Percentiles rank a stretch among this genome's conserved stretches.
Evolutionary conservation across 768 basidiomycete species (phyloP).

Genomic region (Coprinellus micaceus): DNA sequence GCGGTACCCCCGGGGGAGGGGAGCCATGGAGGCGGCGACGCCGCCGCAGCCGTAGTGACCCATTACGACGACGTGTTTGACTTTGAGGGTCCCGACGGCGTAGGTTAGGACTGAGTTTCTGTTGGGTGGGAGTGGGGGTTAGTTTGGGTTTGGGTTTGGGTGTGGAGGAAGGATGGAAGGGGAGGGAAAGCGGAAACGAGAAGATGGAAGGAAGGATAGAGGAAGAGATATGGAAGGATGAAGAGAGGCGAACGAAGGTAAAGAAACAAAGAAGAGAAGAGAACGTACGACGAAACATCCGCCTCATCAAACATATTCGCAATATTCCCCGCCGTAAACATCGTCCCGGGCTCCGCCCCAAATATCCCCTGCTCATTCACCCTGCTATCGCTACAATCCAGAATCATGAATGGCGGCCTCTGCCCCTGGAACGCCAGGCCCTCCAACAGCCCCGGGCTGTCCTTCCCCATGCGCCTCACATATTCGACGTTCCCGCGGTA

Average conservation of each 20-base stretch:
- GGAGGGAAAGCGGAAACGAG: too few relatives aligned
- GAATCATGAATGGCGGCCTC: slow-evolving; percentile 29
- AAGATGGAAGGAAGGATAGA: too few relatives aligned
- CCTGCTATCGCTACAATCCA: slow-evolving; percentile 31
- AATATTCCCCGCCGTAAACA: slow-evolving; percentile 32
- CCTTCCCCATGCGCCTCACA: slow-evolving; percentile 1
- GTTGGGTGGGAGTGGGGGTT: background rate
- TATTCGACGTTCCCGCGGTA: slow-evolving; percentile 13
- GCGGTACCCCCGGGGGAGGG: slow-evolving; percentile 7
- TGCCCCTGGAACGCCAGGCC: slow-evolving; percentile 16
- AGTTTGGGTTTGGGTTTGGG: background rate
- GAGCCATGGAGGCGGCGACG: slow-evolving; percentile 26
- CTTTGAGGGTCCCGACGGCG: slow-evolving; percentile 24
- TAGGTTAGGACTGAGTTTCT: slow-evolving; percentile 29
- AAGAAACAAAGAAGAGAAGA: background rate
- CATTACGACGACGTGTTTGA: slow-evolving; percentile 29
- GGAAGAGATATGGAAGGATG: background rate
- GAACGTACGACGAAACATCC: slow-evolving; percentile 26
- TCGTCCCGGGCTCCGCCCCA: slow-evolving; percentile 25
- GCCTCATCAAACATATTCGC: slow-evolving; percentile 29
- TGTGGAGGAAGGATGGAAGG: background rate
- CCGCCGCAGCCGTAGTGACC: slow-evolving; percentile 32
- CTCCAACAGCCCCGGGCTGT: slow-evolving; percentile 12
- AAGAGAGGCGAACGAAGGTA: background rate
- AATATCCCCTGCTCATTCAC: slow-evolving; percentile 31